A percentile compares a stretch with the other conserved stretches of the same genome.
Conservation (phyloP, 2,329 filamentous ascomycete genomes). For the Calonectria pteridis region DNA sequence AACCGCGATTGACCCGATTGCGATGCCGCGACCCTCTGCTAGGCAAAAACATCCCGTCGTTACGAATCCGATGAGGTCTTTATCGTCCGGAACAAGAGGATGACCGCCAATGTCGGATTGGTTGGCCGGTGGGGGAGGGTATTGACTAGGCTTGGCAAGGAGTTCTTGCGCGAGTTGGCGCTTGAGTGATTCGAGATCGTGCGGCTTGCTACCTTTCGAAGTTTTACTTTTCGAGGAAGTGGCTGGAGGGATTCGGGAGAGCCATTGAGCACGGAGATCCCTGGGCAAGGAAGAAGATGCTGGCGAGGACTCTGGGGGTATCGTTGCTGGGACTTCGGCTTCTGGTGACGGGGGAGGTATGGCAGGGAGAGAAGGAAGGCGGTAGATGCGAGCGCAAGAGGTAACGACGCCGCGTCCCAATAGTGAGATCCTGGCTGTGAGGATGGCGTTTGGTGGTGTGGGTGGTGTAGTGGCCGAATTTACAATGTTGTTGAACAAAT, state of each 20-base stretch:
- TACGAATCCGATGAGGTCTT: constrained; percentile 89
- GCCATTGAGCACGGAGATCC: constrained; percentile 78
- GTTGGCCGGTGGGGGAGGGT: constrained; percentile 52
- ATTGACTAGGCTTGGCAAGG: constrained; percentile 50
- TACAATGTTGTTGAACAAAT: constrained; percentile 48
- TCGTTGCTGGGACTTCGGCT: constrained; percentile 62
- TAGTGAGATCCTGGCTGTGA: constrained; percentile 76
- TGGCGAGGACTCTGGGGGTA: constrained; percentile 43
- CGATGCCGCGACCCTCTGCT: constrained; percentile 79
- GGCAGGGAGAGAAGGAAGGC: constrained; percentile 66
- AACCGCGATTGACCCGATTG: constrained; percentile 78
- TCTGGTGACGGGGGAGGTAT: constrained; percentile 45
- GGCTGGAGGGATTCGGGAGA: constrained; percentile 62
- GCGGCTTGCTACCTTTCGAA: constrained; percentile 28
- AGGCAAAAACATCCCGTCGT: constrained; percentile 89
- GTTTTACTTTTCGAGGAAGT: constrained; percentile 18
- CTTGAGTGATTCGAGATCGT: constrained; percentile 54
- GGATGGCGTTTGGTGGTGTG: constrained; percentile 55
- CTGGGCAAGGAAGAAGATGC: constrained; percentile 50
- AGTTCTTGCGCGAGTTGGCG: constrained; percentile 63
- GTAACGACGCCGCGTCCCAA: constrained; percentile 77
- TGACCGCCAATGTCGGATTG: constrained; percentile 62
- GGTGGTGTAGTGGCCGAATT: constrained; percentile 34
- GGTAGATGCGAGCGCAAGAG: constrained; percentile 85
- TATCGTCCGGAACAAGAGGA: constrained; percentile 77